Percentiles rank a stretch among this genome's conserved stretches.
Conservation (phyloP, 805 yeast species). For the Candida dajiaensis region DNA sequence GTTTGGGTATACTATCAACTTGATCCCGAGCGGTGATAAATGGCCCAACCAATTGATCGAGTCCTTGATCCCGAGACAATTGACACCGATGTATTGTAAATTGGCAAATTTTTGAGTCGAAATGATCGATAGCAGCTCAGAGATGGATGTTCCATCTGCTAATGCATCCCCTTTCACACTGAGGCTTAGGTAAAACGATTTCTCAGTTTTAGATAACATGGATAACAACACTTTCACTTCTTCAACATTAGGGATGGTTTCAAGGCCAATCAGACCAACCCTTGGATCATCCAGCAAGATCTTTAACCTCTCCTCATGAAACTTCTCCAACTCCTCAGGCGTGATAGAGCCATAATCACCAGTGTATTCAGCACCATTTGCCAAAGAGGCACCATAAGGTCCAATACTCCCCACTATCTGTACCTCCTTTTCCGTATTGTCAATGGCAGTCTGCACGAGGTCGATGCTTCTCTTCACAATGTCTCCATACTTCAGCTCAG, state of each 20-base stretch:
- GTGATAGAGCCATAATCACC: constrained; percentile 51
- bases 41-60: constrained; percentile 36
- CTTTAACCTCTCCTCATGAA: constrained; percentile 44
- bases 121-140: constrained; percentile 24
- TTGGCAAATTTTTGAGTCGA: constrained; percentile 14
- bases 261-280: constrained; percentile 58
- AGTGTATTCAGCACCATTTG: constrained; percentile 67
- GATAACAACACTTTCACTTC: constrained; percentile 50
- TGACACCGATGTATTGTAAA: constrained; percentile 47
- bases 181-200: constrained; percentile 39
- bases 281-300: constrained; percentile 32
- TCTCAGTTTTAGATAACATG: constrained; percentile 30
- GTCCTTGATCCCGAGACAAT: constrained; percentile 50
- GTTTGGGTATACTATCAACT: constrained; percentile 62
- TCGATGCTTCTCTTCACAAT: constrained; percentile 12
- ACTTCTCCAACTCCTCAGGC: constrained; percentile 33
- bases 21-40: constrained; percentile 13
- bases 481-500: constrained; percentile 16
- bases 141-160: constrained; percentile 46
- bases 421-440: constrained; percentile 3
- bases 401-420: constrained; percentile 63
- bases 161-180: constrained; percentile 35
- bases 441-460: constrained; percentile 9
- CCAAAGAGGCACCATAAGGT: constrained; percentile 67
- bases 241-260: constrained; percentile 60